A percentile compares a stretch with the other conserved stretches of the same genome.
Conservation (phyloP, 2,329 filamentous ascomycete genomes). For the Dactylellina sp. region DNA sequence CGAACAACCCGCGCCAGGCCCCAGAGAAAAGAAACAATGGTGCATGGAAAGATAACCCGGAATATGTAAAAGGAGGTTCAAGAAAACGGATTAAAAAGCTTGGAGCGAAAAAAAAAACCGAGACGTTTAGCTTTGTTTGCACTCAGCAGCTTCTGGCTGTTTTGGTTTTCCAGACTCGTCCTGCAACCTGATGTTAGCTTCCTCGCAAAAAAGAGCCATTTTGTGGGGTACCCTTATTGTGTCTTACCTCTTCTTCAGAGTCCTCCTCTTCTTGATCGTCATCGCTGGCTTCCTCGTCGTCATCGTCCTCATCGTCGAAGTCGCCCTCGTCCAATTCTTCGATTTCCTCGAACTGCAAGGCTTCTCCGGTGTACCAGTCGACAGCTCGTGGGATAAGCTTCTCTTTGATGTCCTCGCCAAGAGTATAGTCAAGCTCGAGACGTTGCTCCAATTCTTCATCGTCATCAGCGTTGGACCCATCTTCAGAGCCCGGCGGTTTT, state of each 20-base stretch:
- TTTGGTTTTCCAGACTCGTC: constrained; percentile 90
- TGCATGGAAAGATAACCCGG: constrained; percentile 54
- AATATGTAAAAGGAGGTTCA: constrained; percentile 59
- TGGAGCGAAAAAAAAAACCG: constrained; percentile 53
- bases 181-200: constrained; percentile 66
- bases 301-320: constrained; percentile 91
- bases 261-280: constrained; percentile 83
- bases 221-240: constrained; percentile 58
- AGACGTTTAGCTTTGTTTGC: constrained; percentile 84
- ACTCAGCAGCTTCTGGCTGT: constrained; percentile 86
- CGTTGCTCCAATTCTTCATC: constrained; percentile 96
- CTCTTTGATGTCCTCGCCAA: constrained; percentile 99
- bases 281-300: constrained; percentile 86
- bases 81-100: constrained; percentile 61
- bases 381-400: constrained; percentile 98
- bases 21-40: constrained; percentile 60
- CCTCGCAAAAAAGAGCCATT: neutral
- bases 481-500: constrained; percentile 80
- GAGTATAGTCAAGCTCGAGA: constrained; percentile 96
- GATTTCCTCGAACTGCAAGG: constrained; percentile 93
- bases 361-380: constrained; percentile 99
- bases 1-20: constrained; percentile 60
- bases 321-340: constrained; percentile 85
- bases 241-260: constrained; percentile 78
- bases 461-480: constrained; percentile 70